These are phyloP conservation scores for Huntiella omanensis DNA, from an alignment of 2,329 filamentous ascomycete genomes.

Conservation along the genomic window DNA sequence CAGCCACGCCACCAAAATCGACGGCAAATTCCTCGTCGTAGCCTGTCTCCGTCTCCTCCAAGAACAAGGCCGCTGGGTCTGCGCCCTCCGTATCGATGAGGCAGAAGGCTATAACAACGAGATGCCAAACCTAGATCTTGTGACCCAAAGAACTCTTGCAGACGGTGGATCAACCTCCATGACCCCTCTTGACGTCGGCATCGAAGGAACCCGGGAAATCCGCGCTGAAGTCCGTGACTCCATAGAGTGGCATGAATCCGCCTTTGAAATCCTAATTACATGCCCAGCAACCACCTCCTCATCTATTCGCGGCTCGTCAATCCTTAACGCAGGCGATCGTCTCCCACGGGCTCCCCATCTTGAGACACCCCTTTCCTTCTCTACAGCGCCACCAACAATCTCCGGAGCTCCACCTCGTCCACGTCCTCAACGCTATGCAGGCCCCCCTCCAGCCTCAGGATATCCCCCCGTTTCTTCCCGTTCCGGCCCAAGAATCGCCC, in stretches of 20 bases:
- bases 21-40: constrained; percentile 8
- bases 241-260: constrained; percentile 10
- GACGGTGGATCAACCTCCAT: constrained; percentile 6
- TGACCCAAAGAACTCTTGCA: not conserved
- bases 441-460: constrained; percentile 6
- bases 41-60: constrained; percentile 7
- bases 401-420: not conserved
- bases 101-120: constrained; percentile 9
- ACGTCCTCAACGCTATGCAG: constrained; percentile 1
- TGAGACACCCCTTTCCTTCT: not conserved
- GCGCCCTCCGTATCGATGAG: constrained; percentile 9
- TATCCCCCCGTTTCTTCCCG: constrained; percentile 5
- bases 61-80: constrained; percentile 8
- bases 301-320: not conserved
- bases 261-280: constrained; percentile 8
- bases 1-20: constrained; percentile 9
- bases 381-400: not conserved
- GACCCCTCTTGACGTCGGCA: constrained; percentile 8
- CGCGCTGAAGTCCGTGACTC: constrained; percentile 9
- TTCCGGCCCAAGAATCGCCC: not conserved
- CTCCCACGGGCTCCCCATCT: not conserved
- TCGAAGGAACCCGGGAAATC: constrained; percentile 9
- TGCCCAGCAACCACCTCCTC: constrained; percentile 3
- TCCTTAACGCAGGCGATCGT: constrained; percentile 1
- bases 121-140: constrained; percentile 6